A percentile compares a stretch with the other conserved stretches of the same genome.
Conservation (phyloP, 176 grass and related monocot species). For the Otatea glauca region DNA sequence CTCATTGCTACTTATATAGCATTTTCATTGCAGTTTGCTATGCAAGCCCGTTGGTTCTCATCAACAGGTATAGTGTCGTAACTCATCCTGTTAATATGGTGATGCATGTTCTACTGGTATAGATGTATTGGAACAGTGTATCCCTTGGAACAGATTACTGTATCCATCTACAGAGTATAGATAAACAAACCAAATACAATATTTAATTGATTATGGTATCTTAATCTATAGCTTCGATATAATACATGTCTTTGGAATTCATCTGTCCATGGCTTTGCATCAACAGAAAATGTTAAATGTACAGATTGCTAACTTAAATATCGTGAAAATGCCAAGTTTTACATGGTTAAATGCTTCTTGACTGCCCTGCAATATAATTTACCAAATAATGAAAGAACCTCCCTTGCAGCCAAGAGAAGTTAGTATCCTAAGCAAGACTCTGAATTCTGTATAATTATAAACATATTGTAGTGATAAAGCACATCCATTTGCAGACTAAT, state of each 20-base stretch:
- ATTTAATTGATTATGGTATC: not conserved
- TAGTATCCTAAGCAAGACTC: not conserved
- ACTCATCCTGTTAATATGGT: conserved; percentile 27
- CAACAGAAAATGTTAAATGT: conserved; percentile 21
- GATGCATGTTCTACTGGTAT: conserved; percentile 6
- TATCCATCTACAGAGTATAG: not conserved
- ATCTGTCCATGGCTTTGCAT: not conserved
- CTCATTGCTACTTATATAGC: conserved; percentile 17
- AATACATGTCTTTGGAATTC: not conserved
- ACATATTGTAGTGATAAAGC: not conserved
- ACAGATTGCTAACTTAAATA: conserved; percentile 14
- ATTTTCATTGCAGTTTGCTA: conserved; percentile 38
- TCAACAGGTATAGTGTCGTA: conserved; percentile 41
- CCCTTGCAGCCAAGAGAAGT: conserved; percentile 9
- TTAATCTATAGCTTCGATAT: not conserved
- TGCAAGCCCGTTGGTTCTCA: conserved; percentile 50
- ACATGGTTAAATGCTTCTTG: conserved; percentile 22
- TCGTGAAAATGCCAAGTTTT: conserved; percentile 6
- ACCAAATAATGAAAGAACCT: not conserved
- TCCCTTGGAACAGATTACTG: not conserved
- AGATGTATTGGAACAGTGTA: not conserved
- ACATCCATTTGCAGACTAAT: conserved; percentile 29
- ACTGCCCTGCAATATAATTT: conserved; percentile 25
- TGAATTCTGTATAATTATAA: conserved; percentile 3
- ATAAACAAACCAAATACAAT: not conserved